phyloP scores from a whole-genome alignment of 1,284 basidiomycete species.

The Uromyces viciae-fabae region DNA sequence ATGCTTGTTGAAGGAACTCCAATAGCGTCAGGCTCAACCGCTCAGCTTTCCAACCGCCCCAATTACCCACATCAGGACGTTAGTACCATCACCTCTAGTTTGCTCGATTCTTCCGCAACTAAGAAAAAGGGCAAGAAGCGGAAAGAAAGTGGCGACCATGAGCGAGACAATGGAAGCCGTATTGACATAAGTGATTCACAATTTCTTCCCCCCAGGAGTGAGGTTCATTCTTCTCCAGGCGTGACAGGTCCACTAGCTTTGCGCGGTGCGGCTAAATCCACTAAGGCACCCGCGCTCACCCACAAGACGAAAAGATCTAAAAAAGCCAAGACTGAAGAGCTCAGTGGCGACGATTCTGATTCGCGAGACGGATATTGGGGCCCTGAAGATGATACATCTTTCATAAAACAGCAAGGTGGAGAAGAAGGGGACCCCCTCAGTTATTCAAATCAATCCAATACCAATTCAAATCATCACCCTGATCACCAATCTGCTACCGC shows the following conservation, averaged over 20 bases:
- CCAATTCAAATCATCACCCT: neutral
- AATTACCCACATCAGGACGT: neutral
- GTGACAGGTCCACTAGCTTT: neutral
- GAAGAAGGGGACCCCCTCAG: neutral
- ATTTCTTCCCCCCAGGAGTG: neutral
- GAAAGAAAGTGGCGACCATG: slow-evolving; percentile 3
- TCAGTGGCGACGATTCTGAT: slow-evolving; percentile 29
- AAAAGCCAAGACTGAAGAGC: slow-evolving; percentile 18
- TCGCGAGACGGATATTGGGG: slow-evolving; percentile 22
- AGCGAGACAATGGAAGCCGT: neutral
- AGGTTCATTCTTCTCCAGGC: neutral
- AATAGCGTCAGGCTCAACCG: neutral
- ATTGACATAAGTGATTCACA: neutral
- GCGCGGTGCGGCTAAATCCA: slow-evolving; percentile 8
- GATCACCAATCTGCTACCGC: neutral
- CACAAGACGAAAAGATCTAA: slow-evolving; percentile 23
- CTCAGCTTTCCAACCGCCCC: neutral
- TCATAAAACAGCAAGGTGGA: neutral
- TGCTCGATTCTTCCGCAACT: neutral
- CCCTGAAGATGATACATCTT: slow-evolving; percentile 11
- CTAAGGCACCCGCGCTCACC: neutral
- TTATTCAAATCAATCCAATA: neutral
- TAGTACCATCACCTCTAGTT: neutral
- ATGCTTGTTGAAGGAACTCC: neutral
- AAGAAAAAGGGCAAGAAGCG: slow-evolving; percentile 38